These are phyloP conservation scores for Mucor indicus DNA, from an alignment of 371 early-diverging fungal species.

Conservation along the genomic window DNA sequence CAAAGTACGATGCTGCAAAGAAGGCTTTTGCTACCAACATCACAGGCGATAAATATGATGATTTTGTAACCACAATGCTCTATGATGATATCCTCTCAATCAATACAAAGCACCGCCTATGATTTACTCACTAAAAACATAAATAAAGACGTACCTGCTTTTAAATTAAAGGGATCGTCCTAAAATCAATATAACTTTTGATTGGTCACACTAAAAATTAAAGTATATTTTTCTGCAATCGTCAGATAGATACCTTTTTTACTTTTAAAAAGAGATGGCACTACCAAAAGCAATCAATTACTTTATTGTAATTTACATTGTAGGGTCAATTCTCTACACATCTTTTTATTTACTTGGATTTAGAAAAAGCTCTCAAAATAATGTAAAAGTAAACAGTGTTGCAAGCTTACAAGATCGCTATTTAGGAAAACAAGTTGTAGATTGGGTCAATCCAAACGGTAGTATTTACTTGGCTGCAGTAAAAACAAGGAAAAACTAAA, in stretches of 20 bases:
- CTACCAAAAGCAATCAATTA: slow-evolving; percentile 24
- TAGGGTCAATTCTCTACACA: slow-evolving; percentile 25
- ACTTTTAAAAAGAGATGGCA: slow-evolving; percentile 7
- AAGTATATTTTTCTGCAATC: too few relatives aligned
- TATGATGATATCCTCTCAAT: slow-evolving; percentile 71
- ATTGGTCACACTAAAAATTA: too few relatives aligned
- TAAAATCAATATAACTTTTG: too few relatives aligned
- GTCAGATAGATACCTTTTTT: too few relatives aligned
- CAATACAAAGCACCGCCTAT: slow-evolving; percentile 15
- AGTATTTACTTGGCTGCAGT: not conserved
- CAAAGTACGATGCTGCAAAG: slow-evolving; percentile 79
- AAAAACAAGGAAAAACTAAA: not conserved
- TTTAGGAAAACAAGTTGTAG: slow-evolving; percentile 25
- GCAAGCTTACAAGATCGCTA: slow-evolving; percentile 23
- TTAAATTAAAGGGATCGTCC: too few relatives aligned
- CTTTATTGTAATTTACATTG: slow-evolving; percentile 19
- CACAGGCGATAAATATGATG: slow-evolving; percentile 78
- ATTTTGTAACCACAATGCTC: slow-evolving; percentile 86
- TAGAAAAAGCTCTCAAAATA: slow-evolving; percentile 1
- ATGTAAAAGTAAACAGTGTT: slow-evolving; percentile 5
- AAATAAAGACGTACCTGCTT: too few relatives aligned
- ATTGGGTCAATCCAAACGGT: slow-evolving; percentile 26
- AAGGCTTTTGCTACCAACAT: slow-evolving; percentile 75
- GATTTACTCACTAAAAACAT: too few relatives aligned
- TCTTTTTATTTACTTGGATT: slow-evolving; percentile 22